Evolutionary conservation across 768 basidiomycete species (phyloP).

Genomic region (Rubroboletus satanas): DNA sequence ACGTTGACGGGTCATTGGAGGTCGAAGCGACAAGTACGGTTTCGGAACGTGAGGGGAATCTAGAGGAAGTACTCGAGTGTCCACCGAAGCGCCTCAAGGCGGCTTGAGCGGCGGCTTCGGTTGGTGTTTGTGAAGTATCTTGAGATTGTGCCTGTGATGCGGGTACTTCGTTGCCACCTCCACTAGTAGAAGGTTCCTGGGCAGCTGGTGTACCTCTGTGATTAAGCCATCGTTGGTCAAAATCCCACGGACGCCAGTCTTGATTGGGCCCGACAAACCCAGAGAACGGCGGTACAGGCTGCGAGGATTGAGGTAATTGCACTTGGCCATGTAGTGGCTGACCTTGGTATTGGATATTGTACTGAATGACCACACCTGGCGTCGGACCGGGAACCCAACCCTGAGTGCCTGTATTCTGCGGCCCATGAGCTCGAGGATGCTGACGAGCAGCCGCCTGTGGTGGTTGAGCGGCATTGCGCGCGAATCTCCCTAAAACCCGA

Average conservation of each 20-base stretch:
- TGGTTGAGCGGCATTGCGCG: slow-evolving; percentile 50
- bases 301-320: slow-evolving; percentile 27
- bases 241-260: slow-evolving; percentile 64
- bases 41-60: slow-evolving; percentile 4
- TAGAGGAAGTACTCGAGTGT: slow-evolving; percentile 10
- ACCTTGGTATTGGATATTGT: slow-evolving; percentile 58
- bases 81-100: slow-evolving; percentile 50
- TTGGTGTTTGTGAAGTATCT: slow-evolving; percentile 29
- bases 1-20: slow-evolving; percentile 11
- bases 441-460: slow-evolving; percentile 33
- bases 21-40: slow-evolving; percentile 2
- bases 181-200: slow-evolving; percentile 10
- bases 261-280: slow-evolving; percentile 65
- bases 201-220: slow-evolving; percentile 3
- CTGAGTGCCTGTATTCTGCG: slow-evolving; percentile 31
- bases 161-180: background rate
- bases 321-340: slow-evolving; percentile 34
- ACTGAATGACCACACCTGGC: slow-evolving; percentile 55
- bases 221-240: slow-evolving; percentile 33
- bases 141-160: slow-evolving; percentile 7
- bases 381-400: slow-evolving; percentile 36
- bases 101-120: slow-evolving; percentile 63
- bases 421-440: slow-evolving; percentile 27
- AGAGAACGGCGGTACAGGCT: slow-evolving; percentile 50
- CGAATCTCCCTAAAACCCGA: slow-evolving; percentile 46